phyloP scores from a whole-genome alignment of 2,329 filamentous ascomycete genomes.

The Cladorrhinum sp. region DNA sequence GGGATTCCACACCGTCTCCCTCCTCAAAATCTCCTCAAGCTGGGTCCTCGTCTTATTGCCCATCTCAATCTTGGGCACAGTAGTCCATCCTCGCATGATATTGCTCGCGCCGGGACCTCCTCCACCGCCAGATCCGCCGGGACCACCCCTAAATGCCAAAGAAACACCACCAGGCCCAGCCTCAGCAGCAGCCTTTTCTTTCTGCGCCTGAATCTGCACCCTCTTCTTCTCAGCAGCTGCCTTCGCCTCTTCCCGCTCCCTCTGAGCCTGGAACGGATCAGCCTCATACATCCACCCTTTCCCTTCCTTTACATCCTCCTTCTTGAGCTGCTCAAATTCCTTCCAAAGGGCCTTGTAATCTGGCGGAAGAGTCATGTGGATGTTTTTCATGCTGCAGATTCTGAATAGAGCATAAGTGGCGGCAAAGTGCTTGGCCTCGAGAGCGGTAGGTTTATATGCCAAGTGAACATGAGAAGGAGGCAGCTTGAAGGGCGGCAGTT shows the following conservation, averaged over 20 bases:
- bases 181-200: constrained; percentile 59
- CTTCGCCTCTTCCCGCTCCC: constrained; percentile 76
- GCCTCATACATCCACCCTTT: constrained; percentile 90
- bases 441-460: constrained; percentile 70
- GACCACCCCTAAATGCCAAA: constrained; percentile 37
- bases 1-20: constrained; percentile 83
- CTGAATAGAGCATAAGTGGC: constrained; percentile 89
- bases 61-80: constrained; percentile 89
- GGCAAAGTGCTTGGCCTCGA: constrained; percentile 91
- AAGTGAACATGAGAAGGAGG: constrained; percentile 74
- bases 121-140: constrained; percentile 39
- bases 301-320: constrained; percentile 73
- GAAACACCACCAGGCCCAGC: constrained; percentile 56
- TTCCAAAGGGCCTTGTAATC: constrained; percentile 91
- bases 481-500: constrained; percentile 77
- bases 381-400: constrained; percentile 92
- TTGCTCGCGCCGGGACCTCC: constrained; percentile 38
- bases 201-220: constrained; percentile 64
- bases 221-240: constrained; percentile 75
- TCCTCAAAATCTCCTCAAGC: constrained; percentile 75
- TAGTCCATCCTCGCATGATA: constrained; percentile 73
- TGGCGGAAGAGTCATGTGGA: constrained; percentile 90
- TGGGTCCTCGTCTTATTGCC: constrained; percentile 74
- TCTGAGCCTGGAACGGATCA: constrained; percentile 81
- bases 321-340: constrained; percentile 79